Conservation (phyloP, 306 rosid species). For the Fagus sylvatica region DNA sequence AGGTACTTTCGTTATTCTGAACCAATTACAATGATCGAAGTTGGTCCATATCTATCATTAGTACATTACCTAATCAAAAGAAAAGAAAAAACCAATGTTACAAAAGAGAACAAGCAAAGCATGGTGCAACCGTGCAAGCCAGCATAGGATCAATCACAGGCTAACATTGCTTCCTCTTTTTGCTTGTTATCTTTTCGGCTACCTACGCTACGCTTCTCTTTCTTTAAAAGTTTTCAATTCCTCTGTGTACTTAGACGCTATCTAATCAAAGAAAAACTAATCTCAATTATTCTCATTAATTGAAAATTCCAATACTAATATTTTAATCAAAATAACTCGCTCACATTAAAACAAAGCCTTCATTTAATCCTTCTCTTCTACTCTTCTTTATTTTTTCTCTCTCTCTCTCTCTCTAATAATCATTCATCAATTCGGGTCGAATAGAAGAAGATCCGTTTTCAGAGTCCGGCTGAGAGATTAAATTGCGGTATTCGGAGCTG, state of each 20-base stretch:
- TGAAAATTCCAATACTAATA: neutral
- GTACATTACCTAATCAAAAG: neutral
- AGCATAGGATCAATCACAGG: slow-evolving; percentile 1
- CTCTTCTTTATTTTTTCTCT: neutral
- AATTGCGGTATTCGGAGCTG: slow-evolving; percentile 20
- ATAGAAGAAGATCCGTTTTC: slow-evolving; percentile 23
- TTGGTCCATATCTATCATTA: neutral
- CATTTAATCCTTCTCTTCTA: slow-evolving; percentile 6
- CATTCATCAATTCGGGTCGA: slow-evolving; percentile 16
- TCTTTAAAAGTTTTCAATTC: neutral
- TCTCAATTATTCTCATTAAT: slow-evolving; percentile 27
- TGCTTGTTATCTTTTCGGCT: neutral
- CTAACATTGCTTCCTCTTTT: neutral
- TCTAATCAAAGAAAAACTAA: slow-evolving; percentile 4
- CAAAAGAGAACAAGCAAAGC: neutral
- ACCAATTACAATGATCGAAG: neutral
- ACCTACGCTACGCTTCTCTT: neutral
- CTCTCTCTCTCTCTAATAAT: neutral
- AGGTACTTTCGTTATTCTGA: neutral
- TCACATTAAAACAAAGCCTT: neutral
- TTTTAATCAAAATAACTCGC: neutral
- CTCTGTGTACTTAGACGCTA: slow-evolving; percentile 15
- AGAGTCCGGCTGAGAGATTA: slow-evolving; percentile 17
- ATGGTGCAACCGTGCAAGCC: neutral
- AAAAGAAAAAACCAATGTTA: neutral